A percentile compares a stretch with the other conserved stretches of the same genome.
Evolutionary conservation across 164 flowering plant genomes (phyloP).

Genomic region (Chimonanthus praecox): DNA sequence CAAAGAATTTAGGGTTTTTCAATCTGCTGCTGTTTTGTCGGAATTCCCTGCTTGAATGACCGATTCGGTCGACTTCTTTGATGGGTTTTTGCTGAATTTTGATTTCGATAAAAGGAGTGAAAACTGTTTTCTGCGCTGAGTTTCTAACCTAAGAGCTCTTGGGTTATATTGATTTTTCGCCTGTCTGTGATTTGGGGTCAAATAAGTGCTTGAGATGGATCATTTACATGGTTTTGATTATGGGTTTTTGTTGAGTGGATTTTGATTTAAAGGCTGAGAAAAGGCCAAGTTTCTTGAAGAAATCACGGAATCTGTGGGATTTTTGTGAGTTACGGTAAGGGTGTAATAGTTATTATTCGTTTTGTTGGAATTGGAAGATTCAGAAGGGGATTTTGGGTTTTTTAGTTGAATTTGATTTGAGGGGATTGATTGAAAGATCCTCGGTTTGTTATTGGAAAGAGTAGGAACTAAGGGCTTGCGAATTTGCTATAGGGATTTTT

Average conservation of each 20-base stretch:
- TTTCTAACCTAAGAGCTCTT: neutral
- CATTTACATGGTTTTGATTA: neutral
- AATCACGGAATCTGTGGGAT: neutral
- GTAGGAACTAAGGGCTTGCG: neutral
- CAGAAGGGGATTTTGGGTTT: neutral
- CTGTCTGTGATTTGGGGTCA: neutral
- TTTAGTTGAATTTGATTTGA: constrained; percentile 1
- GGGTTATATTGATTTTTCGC: neutral
- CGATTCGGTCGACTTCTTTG: neutral
- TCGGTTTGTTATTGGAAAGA: neutral
- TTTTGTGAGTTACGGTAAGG: neutral
- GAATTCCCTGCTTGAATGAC: neutral
- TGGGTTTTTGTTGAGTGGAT: neutral
- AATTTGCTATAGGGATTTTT: neutral
- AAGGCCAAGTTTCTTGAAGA: neutral
- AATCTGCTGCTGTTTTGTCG: neutral
- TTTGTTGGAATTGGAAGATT: neutral
- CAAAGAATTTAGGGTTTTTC: neutral
- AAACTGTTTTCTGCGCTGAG: neutral
- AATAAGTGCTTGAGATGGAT: neutral
- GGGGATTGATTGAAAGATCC: neutral
- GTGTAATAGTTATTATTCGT: neutral
- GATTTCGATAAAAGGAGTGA: neutral
- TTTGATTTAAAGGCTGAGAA: neutral
- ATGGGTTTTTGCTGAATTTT: constrained; percentile 13